Percentiles rank a stretch among this genome's conserved stretches.
Evolutionary conservation across 441 rosid species (phyloP).

Genomic region (Arabidopsis lyrata): DNA sequence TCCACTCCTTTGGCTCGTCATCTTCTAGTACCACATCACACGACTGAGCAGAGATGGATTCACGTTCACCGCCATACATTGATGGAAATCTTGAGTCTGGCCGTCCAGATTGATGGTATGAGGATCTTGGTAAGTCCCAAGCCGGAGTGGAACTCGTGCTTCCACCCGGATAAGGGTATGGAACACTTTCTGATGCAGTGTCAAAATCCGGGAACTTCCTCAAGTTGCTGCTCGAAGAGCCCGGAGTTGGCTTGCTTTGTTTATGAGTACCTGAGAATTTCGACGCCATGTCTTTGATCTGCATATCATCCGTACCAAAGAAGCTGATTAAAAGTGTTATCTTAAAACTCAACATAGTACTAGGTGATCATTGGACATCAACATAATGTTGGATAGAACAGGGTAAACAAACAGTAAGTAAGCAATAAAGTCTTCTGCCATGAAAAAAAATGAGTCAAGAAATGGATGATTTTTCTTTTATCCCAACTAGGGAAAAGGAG

Average conservation of each 20-base stretch:
- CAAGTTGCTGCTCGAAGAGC: conserved; percentile 65
- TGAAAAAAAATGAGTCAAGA: conserved; percentile 31
- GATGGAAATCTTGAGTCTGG: conserved; percentile 57
- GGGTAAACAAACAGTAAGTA: conserved; percentile 26
- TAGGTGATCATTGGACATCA: conserved; percentile 19
- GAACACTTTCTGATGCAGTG: conserved; percentile 75
- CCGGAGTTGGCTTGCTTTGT: conserved; percentile 80
- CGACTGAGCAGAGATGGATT: conserved; percentile 67
- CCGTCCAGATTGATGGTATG: conserved; percentile 55
- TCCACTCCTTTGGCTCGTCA: conserved; percentile 94
- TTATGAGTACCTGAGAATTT: conserved; percentile 76
- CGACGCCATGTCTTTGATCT: conserved; percentile 97
- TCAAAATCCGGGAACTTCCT: conserved; percentile 85
- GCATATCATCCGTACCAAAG: conserved; percentile 40
- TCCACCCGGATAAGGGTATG: conserved; percentile 65
- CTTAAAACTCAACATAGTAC: conserved; percentile 25
- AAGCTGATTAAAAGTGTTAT: not conserved
- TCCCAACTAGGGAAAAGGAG: conserved; percentile 41
- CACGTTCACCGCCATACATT: conserved; percentile 57
- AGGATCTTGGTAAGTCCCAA: conserved; percentile 81
- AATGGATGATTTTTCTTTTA: conserved; percentile 29
- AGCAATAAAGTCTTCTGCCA: conserved; percentile 26
- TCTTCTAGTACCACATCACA: conserved; percentile 84
- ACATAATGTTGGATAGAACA: conserved; percentile 33
- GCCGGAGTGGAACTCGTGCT: conserved; percentile 88